phyloP scores from a whole-genome alignment of 768 basidiomycete genomes.

The Termitomyces sp. region DNA sequence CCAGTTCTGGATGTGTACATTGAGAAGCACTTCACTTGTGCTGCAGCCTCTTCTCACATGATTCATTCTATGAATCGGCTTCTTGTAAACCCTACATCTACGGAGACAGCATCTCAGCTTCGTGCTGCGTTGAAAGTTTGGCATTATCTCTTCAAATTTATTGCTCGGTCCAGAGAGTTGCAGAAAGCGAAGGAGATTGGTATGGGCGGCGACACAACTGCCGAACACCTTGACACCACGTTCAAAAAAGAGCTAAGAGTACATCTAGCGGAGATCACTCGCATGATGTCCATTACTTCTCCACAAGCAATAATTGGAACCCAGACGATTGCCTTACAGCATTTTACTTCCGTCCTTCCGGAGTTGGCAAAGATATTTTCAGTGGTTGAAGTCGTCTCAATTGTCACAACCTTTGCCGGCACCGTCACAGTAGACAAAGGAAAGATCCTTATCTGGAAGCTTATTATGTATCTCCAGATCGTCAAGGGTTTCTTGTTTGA shows the following conservation, averaged over 20 bases:
- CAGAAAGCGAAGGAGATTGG: constrained; percentile 79
- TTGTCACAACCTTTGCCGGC: constrained; percentile 84
- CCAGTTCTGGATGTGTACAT: constrained; percentile 93
- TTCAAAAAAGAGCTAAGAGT: constrained; percentile 81
- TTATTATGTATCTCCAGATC: constrained; percentile 90
- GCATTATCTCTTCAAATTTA: constrained; percentile 95
- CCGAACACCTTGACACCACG: constrained; percentile 76
- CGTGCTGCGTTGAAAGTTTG: constrained; percentile 93
- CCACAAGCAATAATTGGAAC: constrained; percentile 93
- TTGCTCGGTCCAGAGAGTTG: constrained; percentile 82
- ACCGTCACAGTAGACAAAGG: constrained; percentile 73
- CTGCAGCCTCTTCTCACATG: constrained; percentile 77
- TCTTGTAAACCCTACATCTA: constrained; percentile 63
- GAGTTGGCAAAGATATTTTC: constrained; percentile 79
- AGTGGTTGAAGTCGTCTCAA: constrained; percentile 78
- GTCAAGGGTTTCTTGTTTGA: constrained; percentile 88
- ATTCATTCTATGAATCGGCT: constrained; percentile 85
- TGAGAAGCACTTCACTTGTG: constrained; percentile 78
- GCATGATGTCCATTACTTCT: constrained; percentile 77
- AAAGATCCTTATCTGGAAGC: constrained; percentile 88
- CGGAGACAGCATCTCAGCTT: constrained; percentile 70
- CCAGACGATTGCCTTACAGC: constrained; percentile 89
- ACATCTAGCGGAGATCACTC: constrained; percentile 76
- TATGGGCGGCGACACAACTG: constrained; percentile 74
- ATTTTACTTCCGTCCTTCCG: constrained; percentile 89